phyloP scores from a whole-genome alignment of 1,139 yeast species.

The Pneumocystis carinii region DNA sequence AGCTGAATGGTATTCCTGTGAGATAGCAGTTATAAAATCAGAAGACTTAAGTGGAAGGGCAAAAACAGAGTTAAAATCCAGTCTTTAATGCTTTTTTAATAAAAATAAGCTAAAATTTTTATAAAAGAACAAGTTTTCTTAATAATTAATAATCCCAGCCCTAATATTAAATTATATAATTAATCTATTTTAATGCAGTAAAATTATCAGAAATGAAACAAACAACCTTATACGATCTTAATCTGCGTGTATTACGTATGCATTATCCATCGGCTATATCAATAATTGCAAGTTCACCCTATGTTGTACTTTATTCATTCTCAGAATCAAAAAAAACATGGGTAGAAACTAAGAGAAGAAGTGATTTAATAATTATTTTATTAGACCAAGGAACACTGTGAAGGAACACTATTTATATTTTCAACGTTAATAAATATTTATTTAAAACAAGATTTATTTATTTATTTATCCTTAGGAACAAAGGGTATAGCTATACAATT shows the following conservation, averaged over 20 bases:
- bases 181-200: too few species aligned
- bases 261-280: neutral
- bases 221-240: neutral
- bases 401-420: neutral
- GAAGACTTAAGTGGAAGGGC: neutral
- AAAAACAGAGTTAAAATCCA: neutral
- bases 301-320: neutral
- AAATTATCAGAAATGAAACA: neutral
- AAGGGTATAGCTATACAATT: neutral
- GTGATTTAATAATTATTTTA: neutral
- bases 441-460: neutral
- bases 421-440: neutral
- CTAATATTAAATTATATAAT: too few species aligned
- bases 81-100: neutral
- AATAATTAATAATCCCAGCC: too few species aligned
- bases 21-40: neutral
- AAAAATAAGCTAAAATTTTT: too few species aligned
- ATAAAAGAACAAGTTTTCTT: too few species aligned
- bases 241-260: neutral
- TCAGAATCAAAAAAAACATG: neutral
- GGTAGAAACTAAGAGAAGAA: neutral
- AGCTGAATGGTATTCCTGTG: conserved; percentile 7
- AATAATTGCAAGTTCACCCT: neutral
- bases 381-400: neutral
- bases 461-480: neutral